These are phyloP conservation scores for Solanum chacoense DNA, from an alignment of 305 asterid species.

Conservation along the genomic window DNA sequence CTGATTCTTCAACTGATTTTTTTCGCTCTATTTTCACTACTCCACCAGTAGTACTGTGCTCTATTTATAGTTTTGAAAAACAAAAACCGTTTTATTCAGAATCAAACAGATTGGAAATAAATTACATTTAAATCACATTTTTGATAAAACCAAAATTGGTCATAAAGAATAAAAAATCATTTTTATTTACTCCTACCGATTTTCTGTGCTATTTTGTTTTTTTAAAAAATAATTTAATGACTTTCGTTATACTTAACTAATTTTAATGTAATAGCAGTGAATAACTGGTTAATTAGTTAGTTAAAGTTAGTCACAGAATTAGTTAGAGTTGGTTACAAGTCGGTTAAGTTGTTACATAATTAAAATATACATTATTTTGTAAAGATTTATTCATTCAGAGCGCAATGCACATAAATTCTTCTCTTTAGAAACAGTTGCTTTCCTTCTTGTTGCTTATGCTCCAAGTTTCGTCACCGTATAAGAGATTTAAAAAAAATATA, in stretches of 20 bases:
- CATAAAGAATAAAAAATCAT: not conserved
- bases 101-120: not conserved
- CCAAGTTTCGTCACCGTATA: not conserved
- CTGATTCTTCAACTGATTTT: conserved; percentile 6
- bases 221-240: not conserved
- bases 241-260: not conserved
- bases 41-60: not conserved
- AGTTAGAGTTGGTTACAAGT: not conserved
- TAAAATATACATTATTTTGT: no score
- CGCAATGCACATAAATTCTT: not conserved
- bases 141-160: not conserved
- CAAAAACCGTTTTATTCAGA: not conserved
- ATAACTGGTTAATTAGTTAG: not conserved
- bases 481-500: not conserved
- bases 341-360: not conserved
- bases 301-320: not conserved
- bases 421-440: not conserved
- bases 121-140: not conserved
- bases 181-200: not conserved
- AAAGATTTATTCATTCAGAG: not conserved
- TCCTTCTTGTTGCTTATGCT: not conserved
- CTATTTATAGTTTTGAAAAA: not conserved
- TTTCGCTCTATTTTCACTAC: not conserved
- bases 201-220: not conserved
- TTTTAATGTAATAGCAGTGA: not conserved